phyloP scores from a whole-genome alignment of 148 eudicot species.

The Cornus controversa region DNA sequence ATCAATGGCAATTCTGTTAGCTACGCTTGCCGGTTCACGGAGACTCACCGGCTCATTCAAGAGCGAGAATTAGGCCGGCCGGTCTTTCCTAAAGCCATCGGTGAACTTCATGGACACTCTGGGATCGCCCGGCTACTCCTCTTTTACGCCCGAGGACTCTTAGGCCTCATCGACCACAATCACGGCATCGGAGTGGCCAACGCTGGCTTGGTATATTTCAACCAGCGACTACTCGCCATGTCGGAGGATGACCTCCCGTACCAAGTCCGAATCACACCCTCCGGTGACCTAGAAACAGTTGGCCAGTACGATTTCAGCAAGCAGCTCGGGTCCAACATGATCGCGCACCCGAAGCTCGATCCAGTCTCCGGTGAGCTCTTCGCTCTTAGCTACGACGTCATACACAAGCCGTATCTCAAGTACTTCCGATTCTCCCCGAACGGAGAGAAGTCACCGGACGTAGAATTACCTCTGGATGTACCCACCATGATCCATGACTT shows the following conservation, averaged over 20 bases:
- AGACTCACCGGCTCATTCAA: slow-evolving; percentile 57
- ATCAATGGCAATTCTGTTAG: slow-evolving; percentile 35
- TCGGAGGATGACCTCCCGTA: slow-evolving; percentile 83
- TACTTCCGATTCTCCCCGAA: slow-evolving; percentile 42
- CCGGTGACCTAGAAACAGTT: slow-evolving; percentile 62
- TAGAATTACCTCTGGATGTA: slow-evolving; percentile 45
- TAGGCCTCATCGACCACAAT: slow-evolving; percentile 41
- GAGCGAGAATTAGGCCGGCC: slow-evolving; percentile 55
- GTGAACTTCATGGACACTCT: slow-evolving; percentile 72
- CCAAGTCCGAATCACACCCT: slow-evolving; percentile 38
- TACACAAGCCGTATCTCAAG: slow-evolving; percentile 56
- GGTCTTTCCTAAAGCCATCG: slow-evolving; percentile 72
- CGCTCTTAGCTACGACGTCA: slow-evolving; percentile 67
- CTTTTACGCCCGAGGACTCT: slow-evolving; percentile 48
- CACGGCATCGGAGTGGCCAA: slow-evolving; percentile 76
- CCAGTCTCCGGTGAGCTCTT: slow-evolving; percentile 49
- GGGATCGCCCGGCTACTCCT: slow-evolving; percentile 56
- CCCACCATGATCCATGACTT: slow-evolving; percentile 83
- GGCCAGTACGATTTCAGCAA: slow-evolving; percentile 53
- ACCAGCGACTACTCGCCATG: slow-evolving; percentile 62
- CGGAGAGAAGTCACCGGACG: slow-evolving; percentile 57
- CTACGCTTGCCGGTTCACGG: slow-evolving; percentile 75
- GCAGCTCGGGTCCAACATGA: slow-evolving; percentile 56
- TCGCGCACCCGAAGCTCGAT: slow-evolving; percentile 83
- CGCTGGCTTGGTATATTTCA: slow-evolving; percentile 72